A percentile compares a stretch with the other conserved stretches of the same genome.
Evolutionary conservation across 2,329 filamentous ascomycete species (phyloP).

Genomic region (Diaporthe sp.): DNA sequence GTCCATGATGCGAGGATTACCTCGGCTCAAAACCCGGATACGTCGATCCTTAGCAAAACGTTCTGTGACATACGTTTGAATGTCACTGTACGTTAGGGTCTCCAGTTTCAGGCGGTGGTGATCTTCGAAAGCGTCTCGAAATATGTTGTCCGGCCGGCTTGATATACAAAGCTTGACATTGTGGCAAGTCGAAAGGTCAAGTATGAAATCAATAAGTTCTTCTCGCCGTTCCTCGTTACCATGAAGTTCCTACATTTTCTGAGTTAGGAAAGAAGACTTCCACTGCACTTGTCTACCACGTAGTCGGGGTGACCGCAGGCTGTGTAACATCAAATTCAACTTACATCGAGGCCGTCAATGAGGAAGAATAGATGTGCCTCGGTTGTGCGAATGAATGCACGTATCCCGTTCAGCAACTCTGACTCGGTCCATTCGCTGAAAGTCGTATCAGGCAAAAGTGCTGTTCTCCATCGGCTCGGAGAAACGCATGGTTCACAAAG

Average conservation of each 20-base stretch:
- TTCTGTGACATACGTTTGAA: background rate
- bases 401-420: background rate
- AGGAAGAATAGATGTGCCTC: background rate
- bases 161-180: background rate
- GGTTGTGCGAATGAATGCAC: background rate
- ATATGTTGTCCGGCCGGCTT: conserved; percentile 5
- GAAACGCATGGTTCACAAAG: background rate
- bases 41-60: background rate
- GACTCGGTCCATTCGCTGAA: conserved; percentile 8
- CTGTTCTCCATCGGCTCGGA: background rate
- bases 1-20: background rate
- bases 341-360: conserved; percentile 2
- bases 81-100: background rate
- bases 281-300: too few relatives aligned
- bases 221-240: background rate
- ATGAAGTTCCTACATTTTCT: background rate
- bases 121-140: background rate
- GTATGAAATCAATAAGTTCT: background rate
- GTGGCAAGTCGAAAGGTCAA: background rate
- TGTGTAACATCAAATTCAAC: background rate
- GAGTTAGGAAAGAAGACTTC: background rate
- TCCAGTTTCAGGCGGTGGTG: background rate
- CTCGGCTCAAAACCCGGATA: background rate
- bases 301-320: too few relatives aligned
- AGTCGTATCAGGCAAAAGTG: background rate